Conservation (phyloP, 345 rosid genomes). For the Iberis pinnata region DNA sequence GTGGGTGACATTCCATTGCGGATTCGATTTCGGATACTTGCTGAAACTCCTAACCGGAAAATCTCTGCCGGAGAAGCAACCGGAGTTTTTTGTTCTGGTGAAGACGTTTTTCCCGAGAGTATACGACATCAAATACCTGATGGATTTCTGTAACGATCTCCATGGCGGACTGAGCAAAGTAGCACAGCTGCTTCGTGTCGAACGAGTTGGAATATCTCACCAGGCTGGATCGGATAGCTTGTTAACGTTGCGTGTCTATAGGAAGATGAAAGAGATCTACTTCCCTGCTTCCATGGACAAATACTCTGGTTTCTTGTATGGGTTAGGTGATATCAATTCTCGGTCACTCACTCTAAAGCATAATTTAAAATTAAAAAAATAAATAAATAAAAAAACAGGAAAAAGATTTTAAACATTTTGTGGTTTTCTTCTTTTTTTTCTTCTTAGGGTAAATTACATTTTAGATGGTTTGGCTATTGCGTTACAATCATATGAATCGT, state of each 20-base stretch:
- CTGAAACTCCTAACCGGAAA: conserved; percentile 66
- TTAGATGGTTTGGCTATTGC: too few species aligned
- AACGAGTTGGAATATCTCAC: conserved; percentile 71
- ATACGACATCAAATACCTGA: conserved; percentile 82
- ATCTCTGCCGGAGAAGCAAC: conserved; percentile 50
- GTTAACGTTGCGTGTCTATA: conserved; percentile 76
- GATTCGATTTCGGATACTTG: conserved; percentile 83
- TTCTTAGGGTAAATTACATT: too few species aligned
- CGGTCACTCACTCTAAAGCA: too few species aligned
- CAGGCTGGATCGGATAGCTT: conserved; percentile 92
- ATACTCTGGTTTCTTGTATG: conserved; percentile 81
- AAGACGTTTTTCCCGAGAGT: conserved; percentile 58
- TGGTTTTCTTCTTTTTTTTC: too few species aligned
- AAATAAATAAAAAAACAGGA: too few species aligned
- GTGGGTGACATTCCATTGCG: conserved; percentile 87
- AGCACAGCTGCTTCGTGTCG: conserved; percentile 81
- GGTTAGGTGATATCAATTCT: too few species aligned
- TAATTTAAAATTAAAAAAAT: too few species aligned
- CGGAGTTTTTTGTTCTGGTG: conserved; percentile 59
- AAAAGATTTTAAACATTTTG: too few species aligned
- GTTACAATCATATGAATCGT: too few species aligned
- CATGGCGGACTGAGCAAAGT: conserved; percentile 90
- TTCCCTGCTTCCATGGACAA: conserved; percentile 62
- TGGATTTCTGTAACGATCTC: conserved; percentile 80
- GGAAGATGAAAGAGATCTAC: conserved; percentile 75